Percentiles rank a stretch among this genome's conserved stretches.
These are phyloP conservation scores for Elongisporangium prolatum DNA, from an alignment of 352 stramenopile genomes.

Conservation along the genomic window DNA sequence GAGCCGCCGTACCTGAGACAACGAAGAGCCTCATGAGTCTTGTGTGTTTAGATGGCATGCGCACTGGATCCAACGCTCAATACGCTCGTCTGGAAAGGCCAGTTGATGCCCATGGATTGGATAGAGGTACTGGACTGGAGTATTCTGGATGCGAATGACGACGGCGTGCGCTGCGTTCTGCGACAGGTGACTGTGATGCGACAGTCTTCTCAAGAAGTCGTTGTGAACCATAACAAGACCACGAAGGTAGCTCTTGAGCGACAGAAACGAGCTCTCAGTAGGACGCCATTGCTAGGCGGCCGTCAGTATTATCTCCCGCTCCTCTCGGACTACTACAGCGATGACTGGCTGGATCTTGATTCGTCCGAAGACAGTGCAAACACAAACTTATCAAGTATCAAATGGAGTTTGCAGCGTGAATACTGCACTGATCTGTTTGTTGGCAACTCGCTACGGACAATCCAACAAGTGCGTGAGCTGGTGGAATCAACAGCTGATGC, in stretches of 20 bases:
- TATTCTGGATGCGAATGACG: slow-evolving; percentile 6
- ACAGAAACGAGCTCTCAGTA: neutral
- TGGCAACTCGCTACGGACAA: slow-evolving; percentile 2
- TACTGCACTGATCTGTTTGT: slow-evolving; percentile 25
- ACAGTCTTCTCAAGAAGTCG: neutral
- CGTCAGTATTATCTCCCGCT: slow-evolving; percentile 57
- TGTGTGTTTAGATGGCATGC: slow-evolving; percentile 28
- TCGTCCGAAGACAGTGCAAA: slow-evolving; percentile 16
- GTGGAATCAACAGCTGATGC: slow-evolving; percentile 7
- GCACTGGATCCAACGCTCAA: slow-evolving; percentile 33
- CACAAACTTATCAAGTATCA: neutral
- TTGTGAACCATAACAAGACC: neutral
- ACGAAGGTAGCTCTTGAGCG: neutral
- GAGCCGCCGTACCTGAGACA: neutral
- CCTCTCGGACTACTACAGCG: slow-evolving; percentile 40
- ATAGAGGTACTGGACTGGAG: slow-evolving; percentile 22
- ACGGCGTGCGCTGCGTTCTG: neutral
- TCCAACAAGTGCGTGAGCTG: slow-evolving; percentile 17
- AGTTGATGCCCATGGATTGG: slow-evolving; percentile 22
- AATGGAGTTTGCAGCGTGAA: neutral
- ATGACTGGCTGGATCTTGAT: slow-evolving; percentile 34
- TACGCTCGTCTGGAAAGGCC: slow-evolving; percentile 32
- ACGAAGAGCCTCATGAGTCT: neutral
- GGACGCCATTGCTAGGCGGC: slow-evolving; percentile 27
- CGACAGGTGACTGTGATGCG: neutral